Base-by-base conservation (phyloP, 176 grass and related monocot genomes). In the Pontederia crassipes region DNA sequence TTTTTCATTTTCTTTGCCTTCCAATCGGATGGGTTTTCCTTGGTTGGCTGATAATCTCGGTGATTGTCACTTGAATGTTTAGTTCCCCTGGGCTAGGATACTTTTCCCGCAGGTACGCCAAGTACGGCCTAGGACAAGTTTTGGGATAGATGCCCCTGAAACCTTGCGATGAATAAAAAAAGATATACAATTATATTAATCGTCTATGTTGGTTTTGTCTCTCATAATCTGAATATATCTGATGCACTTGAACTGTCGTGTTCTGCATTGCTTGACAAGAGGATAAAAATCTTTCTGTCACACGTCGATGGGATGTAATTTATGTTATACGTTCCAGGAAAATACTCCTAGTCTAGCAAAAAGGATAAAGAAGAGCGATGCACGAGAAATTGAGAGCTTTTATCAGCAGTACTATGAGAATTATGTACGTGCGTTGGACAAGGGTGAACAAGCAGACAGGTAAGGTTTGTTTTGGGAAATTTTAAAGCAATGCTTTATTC, bases 381-480 rank as follows among this genome's bases (percentile, higher is more conserved):
- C 92, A 13, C 76, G 83, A 4, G 92, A 90, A 85, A 96, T 90
- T 0, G 87, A 97, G 84, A 97, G 92, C 62, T 97, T 88, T 57
- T 97, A 97, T 66, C 92, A 97, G 51, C 81, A 91, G 54, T 97
- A 91, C 57, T 90, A 97, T 46, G 92, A 97, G 74, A 81, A 91
- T 35, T 97, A 97, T 59, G 92, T 91, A 51, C 84, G 84, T 49
- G 73, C 92, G 45, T 81, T 97, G 5, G 87, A 97, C 76, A 79
- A 80, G 72, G 84, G 81, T 70, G 87, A 87, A 72, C 87, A 97
- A 97, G 92, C 83, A 3, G 92, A 97, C 29, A 76, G 87, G 92
- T 85, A 80, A 82, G 52, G 26, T 12, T 54, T 9, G 32, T 4
- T 55, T 17, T 15, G 5, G 2, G 18, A 11, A 11, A 8, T 7